A percentile compares a stretch with the other conserved stretches of the same genome.
phyloP scores from a whole-genome alignment of 805 yeast genomes.

The Saccharomycopsis olivae region DNA sequence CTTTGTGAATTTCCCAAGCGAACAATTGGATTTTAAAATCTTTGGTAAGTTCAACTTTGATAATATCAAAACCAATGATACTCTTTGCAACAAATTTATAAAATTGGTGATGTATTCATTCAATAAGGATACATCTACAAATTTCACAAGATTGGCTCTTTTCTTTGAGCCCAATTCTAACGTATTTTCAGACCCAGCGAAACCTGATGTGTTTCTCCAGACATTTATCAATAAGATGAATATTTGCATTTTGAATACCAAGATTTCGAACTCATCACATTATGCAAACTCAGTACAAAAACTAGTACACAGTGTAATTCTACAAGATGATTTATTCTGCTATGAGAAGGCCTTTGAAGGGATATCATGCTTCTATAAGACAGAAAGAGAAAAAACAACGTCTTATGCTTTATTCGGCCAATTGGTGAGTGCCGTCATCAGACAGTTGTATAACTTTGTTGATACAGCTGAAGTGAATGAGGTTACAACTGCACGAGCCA shows the following conservation, averaged over 20 bases:
- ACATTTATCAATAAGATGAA: constrained; percentile 16
- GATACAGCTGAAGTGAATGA: neutral
- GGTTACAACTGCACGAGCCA: too few species aligned
- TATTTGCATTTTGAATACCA: constrained; percentile 11
- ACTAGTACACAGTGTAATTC: constrained; percentile 5
- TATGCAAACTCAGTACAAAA: constrained; percentile 6
- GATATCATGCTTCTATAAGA: constrained; percentile 3
- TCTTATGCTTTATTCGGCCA: constrained; percentile 7
- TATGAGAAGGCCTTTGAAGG: constrained; percentile 16
- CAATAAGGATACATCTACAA: neutral
- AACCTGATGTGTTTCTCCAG: constrained; percentile 15
- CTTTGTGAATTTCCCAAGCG: constrained; percentile 14
- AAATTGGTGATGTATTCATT: constrained; percentile 10
- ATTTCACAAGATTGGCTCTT: constrained; percentile 9
- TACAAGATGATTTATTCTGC: constrained; percentile 10
- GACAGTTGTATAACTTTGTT: constrained; percentile 3
- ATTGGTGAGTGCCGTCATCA: constrained; percentile 2
- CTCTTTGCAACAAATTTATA: constrained; percentile 12
- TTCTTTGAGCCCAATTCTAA: constrained; percentile 17
- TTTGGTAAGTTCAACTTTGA: constrained; percentile 2
- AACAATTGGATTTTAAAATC: constrained; percentile 6
- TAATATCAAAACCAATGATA: constrained; percentile 6
- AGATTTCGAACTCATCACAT: constrained; percentile 4
- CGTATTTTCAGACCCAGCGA: constrained; percentile 8
- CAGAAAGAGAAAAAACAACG: neutral